Conservation (phyloP, 768 basidiomycete species). For the Lactarius quietus region DNA sequence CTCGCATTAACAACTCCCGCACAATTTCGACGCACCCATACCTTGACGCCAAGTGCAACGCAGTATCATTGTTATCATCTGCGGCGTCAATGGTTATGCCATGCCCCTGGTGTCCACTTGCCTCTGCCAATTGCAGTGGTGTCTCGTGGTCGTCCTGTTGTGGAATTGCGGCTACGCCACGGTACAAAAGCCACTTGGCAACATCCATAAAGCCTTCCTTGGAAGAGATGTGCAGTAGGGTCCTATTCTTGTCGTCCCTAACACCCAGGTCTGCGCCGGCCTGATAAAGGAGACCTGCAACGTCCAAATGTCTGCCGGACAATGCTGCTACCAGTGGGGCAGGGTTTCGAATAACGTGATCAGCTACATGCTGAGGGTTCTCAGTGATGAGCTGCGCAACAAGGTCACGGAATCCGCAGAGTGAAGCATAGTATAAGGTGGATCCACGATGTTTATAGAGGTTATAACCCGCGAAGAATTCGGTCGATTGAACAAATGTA, state of each 20-base stretch:
- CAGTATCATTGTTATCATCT: neutral
- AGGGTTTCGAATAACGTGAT: no score
- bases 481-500: no score
- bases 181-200: neutral
- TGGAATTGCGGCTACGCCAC: neutral
- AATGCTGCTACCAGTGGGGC: neutral
- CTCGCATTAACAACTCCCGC: neutral
- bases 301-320: neutral
- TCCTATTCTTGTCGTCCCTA: neutral
- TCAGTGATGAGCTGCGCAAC: neutral
- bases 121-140: neutral
- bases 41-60: neutral
- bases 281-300: neutral
- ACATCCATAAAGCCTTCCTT: neutral
- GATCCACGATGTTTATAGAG: neutral
- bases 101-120: neutral
- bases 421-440: neutral
- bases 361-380: neutral
- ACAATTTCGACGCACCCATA: neutral
- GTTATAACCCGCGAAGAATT: no score
- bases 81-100: fast-evolving
- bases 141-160: neutral
- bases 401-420: neutral
- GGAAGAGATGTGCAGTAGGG: neutral
- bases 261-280: neutral